Conservation (phyloP, 2,329 filamentous ascomycete species). For the Diaporthe caulivora region DNA sequence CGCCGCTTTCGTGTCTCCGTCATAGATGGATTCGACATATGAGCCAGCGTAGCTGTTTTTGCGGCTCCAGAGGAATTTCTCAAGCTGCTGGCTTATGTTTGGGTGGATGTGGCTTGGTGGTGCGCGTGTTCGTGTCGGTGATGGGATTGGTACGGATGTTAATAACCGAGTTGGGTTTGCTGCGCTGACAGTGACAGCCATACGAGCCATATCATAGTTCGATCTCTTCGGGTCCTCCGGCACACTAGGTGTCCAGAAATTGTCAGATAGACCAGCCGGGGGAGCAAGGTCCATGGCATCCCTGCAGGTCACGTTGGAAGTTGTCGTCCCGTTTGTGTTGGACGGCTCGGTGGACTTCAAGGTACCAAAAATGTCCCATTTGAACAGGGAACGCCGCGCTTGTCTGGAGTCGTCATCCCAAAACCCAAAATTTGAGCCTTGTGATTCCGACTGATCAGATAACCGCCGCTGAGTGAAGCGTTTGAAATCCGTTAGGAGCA, state of each 20-base stretch:
- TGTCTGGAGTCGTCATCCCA: background rate
- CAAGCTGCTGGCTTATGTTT: conserved; percentile 2
- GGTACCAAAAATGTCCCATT: background rate
- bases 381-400: background rate
- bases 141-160: background rate
- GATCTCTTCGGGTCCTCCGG: rapidly evolving
- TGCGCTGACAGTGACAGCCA: rapidly evolving
- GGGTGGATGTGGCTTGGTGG: background rate
- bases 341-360: background rate
- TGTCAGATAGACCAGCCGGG: background rate
- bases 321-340: background rate
- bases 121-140: background rate
- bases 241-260: background rate
- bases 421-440: background rate
- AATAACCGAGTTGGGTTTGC: background rate
- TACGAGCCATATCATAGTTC: background rate
- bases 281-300: background rate
- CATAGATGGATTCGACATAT: background rate
- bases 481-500: background rate
- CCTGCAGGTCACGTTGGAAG: background rate
- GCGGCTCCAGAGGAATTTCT: conserved; percentile 1
- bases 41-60: background rate
- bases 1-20: background rate
- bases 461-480: background rate
- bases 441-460: conserved; percentile 1